Evolutionary conservation across 768 basidiomycete genomes (phyloP), one percentile per base, ranked within the genome.

Genomic region (Cystobasidium tubakii): DNA sequence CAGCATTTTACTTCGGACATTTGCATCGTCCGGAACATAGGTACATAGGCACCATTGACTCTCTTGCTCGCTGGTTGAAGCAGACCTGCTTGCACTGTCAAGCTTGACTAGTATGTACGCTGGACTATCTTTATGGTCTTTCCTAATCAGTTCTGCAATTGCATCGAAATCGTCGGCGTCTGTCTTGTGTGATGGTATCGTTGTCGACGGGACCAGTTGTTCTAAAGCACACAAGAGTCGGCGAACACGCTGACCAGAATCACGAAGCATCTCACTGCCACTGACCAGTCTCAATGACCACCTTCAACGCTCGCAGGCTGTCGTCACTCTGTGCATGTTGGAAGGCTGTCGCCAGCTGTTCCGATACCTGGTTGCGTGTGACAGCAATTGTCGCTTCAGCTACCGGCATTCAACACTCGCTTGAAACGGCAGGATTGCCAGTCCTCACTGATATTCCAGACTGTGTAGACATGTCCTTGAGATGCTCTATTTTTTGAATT

Each of bases 1-100:
- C 39, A 94, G 83, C 91, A 92, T 94, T 87, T 93, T 94, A 81
- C 90, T 86, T 79, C 90, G 85, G 74, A 93, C 86, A 82, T 85
- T 88, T 31, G 92, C 89, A 23, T 84, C 79, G 75, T 94, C 92
- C 0, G 92, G 92, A 6, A 93, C 90, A 79, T 91, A 94, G 78
- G 83, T 88, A 73, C 92, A 85, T 7, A 85, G 84, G 42, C 90
- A 82, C 91, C 91, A 93, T 75, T 88, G 29, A n/a, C 13, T 6
- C 12, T 29, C 29, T 15, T 33, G 25, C n/a, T 66, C 31, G 34
- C 17, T 25, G 31, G 43, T 3, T 42, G 33, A 50, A 50, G 46
- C n/a, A 50, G 46, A 9, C 3, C 10, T 29, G 23, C 25, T 29
- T 9, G 6, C 21, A 4, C 63, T 44, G 42, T 65, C 63, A 4